phyloP scores from a whole-genome alignment of 2,329 filamentous ascomycete species.

The Aureobasidium subglaciale region DNA sequence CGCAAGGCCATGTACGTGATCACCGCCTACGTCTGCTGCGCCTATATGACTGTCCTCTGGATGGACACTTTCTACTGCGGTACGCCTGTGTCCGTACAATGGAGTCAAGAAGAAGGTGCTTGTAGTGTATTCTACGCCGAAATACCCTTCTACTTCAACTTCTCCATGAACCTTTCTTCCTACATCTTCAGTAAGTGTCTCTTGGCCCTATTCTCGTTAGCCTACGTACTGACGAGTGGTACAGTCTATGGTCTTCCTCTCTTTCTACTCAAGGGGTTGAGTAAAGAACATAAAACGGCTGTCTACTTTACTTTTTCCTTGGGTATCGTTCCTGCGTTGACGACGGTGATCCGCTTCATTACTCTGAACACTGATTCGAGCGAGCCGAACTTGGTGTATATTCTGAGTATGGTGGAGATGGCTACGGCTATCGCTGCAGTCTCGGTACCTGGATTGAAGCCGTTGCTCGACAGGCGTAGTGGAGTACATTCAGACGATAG shows the following conservation, averaged over 20 bases:
- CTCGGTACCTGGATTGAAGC: slow-evolving; percentile 16
- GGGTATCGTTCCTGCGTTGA: slow-evolving; percentile 24
- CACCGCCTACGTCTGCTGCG: slow-evolving; percentile 26
- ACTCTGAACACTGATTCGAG: slow-evolving; percentile 22
- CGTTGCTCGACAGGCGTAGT: slow-evolving; percentile 10
- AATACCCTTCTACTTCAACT: slow-evolving; percentile 31
- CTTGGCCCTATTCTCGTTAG: too few relatives aligned
- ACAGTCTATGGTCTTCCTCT: slow-evolving; percentile 30
- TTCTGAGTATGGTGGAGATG: slow-evolving; percentile 17
- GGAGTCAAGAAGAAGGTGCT: slow-evolving; percentile 32
- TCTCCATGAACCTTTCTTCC: slow-evolving; percentile 29
- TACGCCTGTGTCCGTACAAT: slow-evolving; percentile 29
- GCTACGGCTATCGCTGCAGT: slow-evolving; percentile 15
- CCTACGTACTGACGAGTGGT: not conserved
- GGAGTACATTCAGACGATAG: not conserved
- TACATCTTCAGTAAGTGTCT: slow-evolving; percentile 26
- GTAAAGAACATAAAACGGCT: slow-evolving; percentile 20
- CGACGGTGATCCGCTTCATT: slow-evolving; percentile 23
- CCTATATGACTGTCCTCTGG: slow-evolving; percentile 28
- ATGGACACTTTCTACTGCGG: slow-evolving; percentile 33
- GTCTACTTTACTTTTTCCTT: slow-evolving; percentile 23
- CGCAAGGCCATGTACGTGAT: slow-evolving; percentile 27
- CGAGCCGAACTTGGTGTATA: slow-evolving; percentile 24
- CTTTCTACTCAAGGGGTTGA: slow-evolving; percentile 25
- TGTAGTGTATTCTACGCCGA: slow-evolving; percentile 32